Conservation (phyloP, 371 early-diverging fungal genomes). For the Syncephalastrum monosporum region DNA sequence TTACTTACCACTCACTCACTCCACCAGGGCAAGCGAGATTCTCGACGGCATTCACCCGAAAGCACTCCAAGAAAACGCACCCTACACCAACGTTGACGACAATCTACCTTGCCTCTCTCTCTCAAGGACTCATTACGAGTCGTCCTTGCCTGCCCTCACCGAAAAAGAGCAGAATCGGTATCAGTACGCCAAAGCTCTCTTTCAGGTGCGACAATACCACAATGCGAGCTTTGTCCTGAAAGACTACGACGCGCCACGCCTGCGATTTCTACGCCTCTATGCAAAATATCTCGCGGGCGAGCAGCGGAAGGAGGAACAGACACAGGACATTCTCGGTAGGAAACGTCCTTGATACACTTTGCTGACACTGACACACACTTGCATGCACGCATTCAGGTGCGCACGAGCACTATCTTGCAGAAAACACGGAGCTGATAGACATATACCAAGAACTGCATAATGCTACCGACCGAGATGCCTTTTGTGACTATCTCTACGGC, state of each 20-base stretch:
- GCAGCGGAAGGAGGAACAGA: constrained; percentile 58
- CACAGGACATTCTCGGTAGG: constrained; percentile 53
- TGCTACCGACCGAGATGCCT: constrained; percentile 57
- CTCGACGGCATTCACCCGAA: constrained; percentile 54
- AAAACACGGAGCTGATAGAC: constrained; percentile 49
- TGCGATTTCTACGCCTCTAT: constrained; percentile 69
- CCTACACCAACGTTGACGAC: constrained; percentile 6
- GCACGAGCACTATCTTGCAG: constrained; percentile 38
- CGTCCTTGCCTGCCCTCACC: constrained; percentile 21
- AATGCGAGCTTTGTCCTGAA: constrained; percentile 54
- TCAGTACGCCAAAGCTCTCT: constrained; percentile 68
- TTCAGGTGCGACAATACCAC: constrained; percentile 72
- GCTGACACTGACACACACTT: neutral
- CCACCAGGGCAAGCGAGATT: constrained; percentile 69
- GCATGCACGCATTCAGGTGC: constrained; percentile 27
- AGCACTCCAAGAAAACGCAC: constrained; percentile 12
- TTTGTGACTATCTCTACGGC: constrained; percentile 71
- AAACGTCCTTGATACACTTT: neutral
- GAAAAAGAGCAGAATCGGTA: constrained; percentile 52
- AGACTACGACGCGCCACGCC: constrained; percentile 44
- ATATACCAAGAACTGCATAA: constrained; percentile 52
- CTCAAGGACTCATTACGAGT: constrained; percentile 19
- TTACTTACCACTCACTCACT: constrained; percentile 1
- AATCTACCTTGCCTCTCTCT: constrained; percentile 7
- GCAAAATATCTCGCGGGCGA: constrained; percentile 67